A percentile compares a stretch with the other conserved stretches of the same genome.
These are phyloP conservation scores for Coniochaeta ligniaria DNA, from an alignment of 2,329 filamentous ascomycete species.

Conservation along the genomic window DNA sequence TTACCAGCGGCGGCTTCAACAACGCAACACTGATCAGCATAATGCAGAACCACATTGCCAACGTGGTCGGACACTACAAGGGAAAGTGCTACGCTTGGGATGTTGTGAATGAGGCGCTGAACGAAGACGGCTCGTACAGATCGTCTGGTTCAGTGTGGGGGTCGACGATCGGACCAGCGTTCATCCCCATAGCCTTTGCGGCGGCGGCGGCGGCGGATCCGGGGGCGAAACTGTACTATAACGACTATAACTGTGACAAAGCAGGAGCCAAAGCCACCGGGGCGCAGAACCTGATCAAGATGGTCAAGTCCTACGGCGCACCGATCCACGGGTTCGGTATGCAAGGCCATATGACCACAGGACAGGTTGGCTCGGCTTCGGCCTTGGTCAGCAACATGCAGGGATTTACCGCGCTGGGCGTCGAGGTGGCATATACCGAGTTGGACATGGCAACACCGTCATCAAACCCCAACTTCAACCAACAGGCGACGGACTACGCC, in stretches of 20 bases:
- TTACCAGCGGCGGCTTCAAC: slow-evolving; percentile 42
- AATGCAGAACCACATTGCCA: slow-evolving; percentile 50
- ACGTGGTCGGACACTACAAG: slow-evolving; percentile 45
- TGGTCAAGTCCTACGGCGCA: slow-evolving; percentile 33
- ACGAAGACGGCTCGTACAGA: slow-evolving; percentile 46
- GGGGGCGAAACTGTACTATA: slow-evolving; percentile 36
- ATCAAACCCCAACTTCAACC: slow-evolving; percentile 24
- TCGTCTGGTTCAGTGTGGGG: slow-evolving; percentile 37
- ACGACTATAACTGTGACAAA: neutral
- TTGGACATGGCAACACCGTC: slow-evolving; percentile 43
- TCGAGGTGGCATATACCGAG: slow-evolving; percentile 51
- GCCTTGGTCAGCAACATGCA: slow-evolving; percentile 33
- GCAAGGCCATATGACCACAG: slow-evolving; percentile 49
- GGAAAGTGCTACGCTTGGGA: slow-evolving; percentile 55
- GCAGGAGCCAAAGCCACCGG: slow-evolving; percentile 32
- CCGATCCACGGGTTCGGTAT: slow-evolving; percentile 53
- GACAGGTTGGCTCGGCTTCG: slow-evolving; percentile 32
- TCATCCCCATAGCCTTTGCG: slow-evolving; percentile 47
- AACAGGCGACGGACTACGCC: slow-evolving; percentile 37
- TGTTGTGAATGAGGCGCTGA: slow-evolving; percentile 54
- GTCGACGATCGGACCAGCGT: slow-evolving; percentile 45
- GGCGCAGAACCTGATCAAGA: slow-evolving; percentile 31
- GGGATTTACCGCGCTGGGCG: slow-evolving; percentile 36
- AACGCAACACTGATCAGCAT: slow-evolving; percentile 42
- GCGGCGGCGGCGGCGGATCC: slow-evolving; percentile 44